These are phyloP conservation scores for Macrophomina pseudophaseolina DNA, from an alignment of 2,329 filamentous ascomycete species.

Conservation along the genomic window DNA sequence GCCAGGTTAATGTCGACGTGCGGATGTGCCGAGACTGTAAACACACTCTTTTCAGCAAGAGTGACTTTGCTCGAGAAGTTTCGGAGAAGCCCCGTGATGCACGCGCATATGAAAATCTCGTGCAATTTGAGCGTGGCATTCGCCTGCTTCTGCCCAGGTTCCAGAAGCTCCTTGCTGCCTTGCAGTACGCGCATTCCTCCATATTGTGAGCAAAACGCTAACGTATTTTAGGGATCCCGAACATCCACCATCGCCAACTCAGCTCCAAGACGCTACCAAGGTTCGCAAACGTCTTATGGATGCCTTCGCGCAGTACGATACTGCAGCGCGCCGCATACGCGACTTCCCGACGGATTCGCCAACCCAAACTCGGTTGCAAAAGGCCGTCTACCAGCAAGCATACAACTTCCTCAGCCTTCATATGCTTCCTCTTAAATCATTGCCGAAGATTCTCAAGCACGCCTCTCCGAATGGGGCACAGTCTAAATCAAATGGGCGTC, in stretches of 20 bases:
- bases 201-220: neutral
- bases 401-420: conserved; percentile 85
- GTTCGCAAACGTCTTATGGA: conserved; percentile 89
- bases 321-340: conserved; percentile 78
- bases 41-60: conserved; percentile 70
- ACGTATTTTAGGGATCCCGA: conserved; percentile 58
- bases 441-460: conserved; percentile 58
- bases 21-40: conserved; percentile 93
- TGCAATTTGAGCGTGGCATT: conserved; percentile 88
- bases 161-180: conserved; percentile 72
- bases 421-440: conserved; percentile 78
- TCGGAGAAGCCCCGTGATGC: conserved; percentile 73
- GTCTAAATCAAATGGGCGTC: conserved; percentile 38
- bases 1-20: conserved; percentile 74
- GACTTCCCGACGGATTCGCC: conserved; percentile 75
- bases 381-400: conserved; percentile 80
- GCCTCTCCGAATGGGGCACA: conserved; percentile 56
- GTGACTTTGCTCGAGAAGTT: conserved; percentile 77
- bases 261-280: conserved; percentile 85
- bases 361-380: conserved; percentile 76
- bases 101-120: conserved; percentile 79
- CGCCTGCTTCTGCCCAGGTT: conserved; percentile 81
- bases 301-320: conserved; percentile 85
- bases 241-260: conserved; percentile 67
- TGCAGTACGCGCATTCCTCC: conserved; percentile 62